A percentile compares a stretch with the other conserved stretches of the same genome.
These are phyloP conservation scores for Sporothrix brunneoviolacea DNA, from an alignment of 2,329 filamentous ascomycete species.

Conservation along the genomic window DNA sequence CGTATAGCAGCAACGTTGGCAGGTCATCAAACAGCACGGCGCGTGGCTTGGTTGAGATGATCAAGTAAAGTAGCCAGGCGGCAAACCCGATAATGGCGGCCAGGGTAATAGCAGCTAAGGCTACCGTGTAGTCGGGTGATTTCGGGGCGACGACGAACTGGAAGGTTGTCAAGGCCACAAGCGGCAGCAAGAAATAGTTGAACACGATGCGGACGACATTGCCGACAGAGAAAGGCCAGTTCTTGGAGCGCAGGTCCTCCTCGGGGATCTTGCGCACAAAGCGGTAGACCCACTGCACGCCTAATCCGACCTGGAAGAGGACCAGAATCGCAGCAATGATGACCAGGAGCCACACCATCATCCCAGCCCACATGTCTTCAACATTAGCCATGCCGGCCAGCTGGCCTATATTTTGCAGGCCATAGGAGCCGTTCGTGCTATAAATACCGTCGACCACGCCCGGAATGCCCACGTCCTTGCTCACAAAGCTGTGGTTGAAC, in stretches of 20 bases:
- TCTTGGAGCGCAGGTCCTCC: slow-evolving; percentile 85
- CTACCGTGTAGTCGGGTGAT: slow-evolving; percentile 66
- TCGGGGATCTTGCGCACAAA: slow-evolving; percentile 64
- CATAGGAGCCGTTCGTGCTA: slow-evolving; percentile 67
- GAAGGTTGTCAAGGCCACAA: slow-evolving; percentile 81
- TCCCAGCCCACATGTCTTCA: slow-evolving; percentile 85
- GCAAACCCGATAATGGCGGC: slow-evolving; percentile 66
- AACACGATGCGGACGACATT: slow-evolving; percentile 80
- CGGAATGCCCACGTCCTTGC: slow-evolving; percentile 56
- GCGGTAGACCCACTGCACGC: slow-evolving; percentile 68
- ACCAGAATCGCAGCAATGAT: slow-evolving; percentile 63
- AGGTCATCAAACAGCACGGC: slow-evolving; percentile 90
- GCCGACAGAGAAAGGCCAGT: slow-evolving; percentile 76
- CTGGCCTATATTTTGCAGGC: slow-evolving; percentile 71
- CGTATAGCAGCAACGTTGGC: slow-evolving; percentile 80
- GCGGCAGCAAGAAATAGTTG: slow-evolving; percentile 85
- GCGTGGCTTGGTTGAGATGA: slow-evolving; percentile 72
- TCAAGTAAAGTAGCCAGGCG: slow-evolving; percentile 72
- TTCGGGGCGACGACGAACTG: slow-evolving; percentile 70
- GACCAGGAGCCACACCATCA: slow-evolving; percentile 83
- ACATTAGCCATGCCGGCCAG: slow-evolving; percentile 71
- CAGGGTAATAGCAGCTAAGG: slow-evolving; percentile 67
- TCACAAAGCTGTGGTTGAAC: slow-evolving; percentile 88
- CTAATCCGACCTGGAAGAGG: slow-evolving; percentile 70
- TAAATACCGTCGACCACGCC: slow-evolving; percentile 83